phyloP scores from a whole-genome alignment of 148 eudicot genomes.

The Cornus kousa region DNA sequence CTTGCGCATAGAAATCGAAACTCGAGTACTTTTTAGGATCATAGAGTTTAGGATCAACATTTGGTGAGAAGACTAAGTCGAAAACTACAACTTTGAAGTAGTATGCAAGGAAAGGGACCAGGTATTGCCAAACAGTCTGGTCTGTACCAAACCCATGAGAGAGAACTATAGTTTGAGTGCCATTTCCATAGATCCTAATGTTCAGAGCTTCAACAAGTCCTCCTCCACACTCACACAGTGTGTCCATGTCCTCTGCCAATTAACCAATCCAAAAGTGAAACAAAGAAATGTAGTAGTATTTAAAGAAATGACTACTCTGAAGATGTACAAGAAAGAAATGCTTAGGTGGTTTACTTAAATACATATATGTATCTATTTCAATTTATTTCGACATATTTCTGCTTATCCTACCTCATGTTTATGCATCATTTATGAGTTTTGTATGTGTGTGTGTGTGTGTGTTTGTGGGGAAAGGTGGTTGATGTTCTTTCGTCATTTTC shows the following conservation, averaged over 20 bases:
- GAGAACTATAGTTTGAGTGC: slow-evolving; percentile 29
- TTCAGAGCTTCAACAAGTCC: slow-evolving; percentile 32
- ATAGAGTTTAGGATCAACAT: slow-evolving; percentile 25
- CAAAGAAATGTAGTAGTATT: not conserved
- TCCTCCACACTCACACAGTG: not conserved
- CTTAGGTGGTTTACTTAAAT: not conserved
- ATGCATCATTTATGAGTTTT: too few species aligned
- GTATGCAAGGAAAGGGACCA: slow-evolving; percentile 31
- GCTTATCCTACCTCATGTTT: not conserved
- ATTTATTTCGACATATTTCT: too few species aligned
- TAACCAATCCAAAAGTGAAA: not conserved
- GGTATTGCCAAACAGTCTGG: slow-evolving; percentile 35
- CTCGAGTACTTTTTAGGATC: slow-evolving; percentile 34
- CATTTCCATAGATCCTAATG: slow-evolving; percentile 30
- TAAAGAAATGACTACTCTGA: not conserved
- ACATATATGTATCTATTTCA: not conserved
- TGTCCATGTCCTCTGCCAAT: not conserved
- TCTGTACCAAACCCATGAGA: slow-evolving; percentile 36
- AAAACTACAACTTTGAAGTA: slow-evolving; percentile 36
- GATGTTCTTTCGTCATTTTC: too few species aligned
- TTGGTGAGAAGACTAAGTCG: slow-evolving; percentile 29
- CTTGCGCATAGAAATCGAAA: slow-evolving; percentile 25
- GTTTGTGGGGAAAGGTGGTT: too few species aligned
- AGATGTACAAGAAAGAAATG: not conserved
- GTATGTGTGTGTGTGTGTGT: too few species aligned